Conservation (phyloP, 1,139 yeast species). For the Pneumocystis carinii region DNA sequence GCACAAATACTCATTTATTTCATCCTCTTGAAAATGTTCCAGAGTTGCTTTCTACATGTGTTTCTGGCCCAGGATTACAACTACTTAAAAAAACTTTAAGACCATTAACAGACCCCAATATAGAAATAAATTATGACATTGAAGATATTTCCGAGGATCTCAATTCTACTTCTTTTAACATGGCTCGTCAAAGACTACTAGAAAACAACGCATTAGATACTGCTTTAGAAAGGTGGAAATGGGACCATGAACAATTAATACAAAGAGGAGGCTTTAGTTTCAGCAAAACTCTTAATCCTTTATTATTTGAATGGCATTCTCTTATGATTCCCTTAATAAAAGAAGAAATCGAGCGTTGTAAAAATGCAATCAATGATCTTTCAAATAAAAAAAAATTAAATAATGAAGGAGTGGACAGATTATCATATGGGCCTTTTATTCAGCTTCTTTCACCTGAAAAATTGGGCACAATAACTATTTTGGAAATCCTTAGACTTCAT, state of each 20-base stretch:
- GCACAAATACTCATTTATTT: constrained; percentile 3
- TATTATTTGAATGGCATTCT: constrained; percentile 63
- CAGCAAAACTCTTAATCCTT: constrained; percentile 49
- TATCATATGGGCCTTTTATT: constrained; percentile 67
- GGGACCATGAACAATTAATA: constrained; percentile 57
- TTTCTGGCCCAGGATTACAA: constrained; percentile 15
- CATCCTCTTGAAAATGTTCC: constrained; percentile 8
- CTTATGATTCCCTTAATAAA: constrained; percentile 54
- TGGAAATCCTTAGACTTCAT: constrained; percentile 61
- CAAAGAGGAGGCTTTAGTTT: constrained; percentile 43
- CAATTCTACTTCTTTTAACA: constrained; percentile 40
- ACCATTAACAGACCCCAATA: constrained; percentile 17
- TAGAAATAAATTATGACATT: constrained; percentile 18
- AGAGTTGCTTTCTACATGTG: constrained; percentile 35
- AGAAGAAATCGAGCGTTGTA: constrained; percentile 39
- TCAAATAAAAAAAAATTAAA: neutral
- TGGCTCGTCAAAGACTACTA: constrained; percentile 55
- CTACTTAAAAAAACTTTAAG: constrained; percentile 16
- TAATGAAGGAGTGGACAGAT: constrained; percentile 31
- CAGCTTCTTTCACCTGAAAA: constrained; percentile 59
- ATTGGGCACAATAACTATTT: constrained; percentile 66
- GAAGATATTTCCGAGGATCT: constrained; percentile 37
- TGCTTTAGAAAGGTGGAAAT: constrained; percentile 78
- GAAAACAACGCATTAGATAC: constrained; percentile 74
- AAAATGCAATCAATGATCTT: constrained; percentile 14